These are phyloP conservation scores for Fraxinus baroniana DNA, from an alignment of 305 asterid genomes.

Conservation along the genomic window DNA sequence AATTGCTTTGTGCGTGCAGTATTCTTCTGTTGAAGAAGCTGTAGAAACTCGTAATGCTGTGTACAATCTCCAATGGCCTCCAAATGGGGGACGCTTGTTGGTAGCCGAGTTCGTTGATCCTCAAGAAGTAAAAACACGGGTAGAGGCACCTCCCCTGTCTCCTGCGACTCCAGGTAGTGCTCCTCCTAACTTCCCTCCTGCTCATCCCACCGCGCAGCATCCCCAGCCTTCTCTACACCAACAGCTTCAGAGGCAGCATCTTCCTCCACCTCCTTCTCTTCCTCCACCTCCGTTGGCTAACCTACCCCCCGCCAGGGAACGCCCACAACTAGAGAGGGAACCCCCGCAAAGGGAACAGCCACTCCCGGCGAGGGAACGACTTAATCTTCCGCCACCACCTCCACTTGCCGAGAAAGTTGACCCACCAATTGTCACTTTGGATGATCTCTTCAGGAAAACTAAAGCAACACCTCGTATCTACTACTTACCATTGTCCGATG, in stretches of 20 bases:
- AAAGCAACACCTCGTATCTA: constrained; percentile 77
- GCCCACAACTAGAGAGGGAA: constrained; percentile 34
- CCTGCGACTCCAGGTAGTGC: constrained; percentile 43
- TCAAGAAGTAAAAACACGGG: constrained; percentile 61
- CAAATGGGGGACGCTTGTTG: constrained; percentile 72
- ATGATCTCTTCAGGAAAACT: constrained; percentile 80
- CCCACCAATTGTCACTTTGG: constrained; percentile 76
- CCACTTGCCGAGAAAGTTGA: constrained; percentile 70
- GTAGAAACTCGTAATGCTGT: constrained; percentile 78
- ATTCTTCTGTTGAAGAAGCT: constrained; percentile 81
- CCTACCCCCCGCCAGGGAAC: constrained; percentile 41
- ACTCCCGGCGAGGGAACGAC: constrained; percentile 54
- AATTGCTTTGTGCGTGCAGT: constrained; percentile 44
- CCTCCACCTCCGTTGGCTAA: constrained; percentile 45
- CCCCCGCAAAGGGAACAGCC: constrained; percentile 40
- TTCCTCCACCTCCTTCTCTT: constrained; percentile 38
- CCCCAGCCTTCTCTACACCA: constrained; percentile 60
- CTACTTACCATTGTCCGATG: constrained; percentile 77
- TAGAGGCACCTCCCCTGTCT: constrained; percentile 53
- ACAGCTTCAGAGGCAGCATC: constrained; percentile 46
- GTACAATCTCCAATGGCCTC: constrained; percentile 88
- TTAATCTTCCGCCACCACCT: constrained; percentile 73
- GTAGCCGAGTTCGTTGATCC: constrained; percentile 81
- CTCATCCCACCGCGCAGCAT: constrained; percentile 24
- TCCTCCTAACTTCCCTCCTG: constrained; percentile 23